These are phyloP conservation scores for Carallia brachiata DNA, from an alignment of 345 rosid species.

Conservation along the genomic window DNA sequence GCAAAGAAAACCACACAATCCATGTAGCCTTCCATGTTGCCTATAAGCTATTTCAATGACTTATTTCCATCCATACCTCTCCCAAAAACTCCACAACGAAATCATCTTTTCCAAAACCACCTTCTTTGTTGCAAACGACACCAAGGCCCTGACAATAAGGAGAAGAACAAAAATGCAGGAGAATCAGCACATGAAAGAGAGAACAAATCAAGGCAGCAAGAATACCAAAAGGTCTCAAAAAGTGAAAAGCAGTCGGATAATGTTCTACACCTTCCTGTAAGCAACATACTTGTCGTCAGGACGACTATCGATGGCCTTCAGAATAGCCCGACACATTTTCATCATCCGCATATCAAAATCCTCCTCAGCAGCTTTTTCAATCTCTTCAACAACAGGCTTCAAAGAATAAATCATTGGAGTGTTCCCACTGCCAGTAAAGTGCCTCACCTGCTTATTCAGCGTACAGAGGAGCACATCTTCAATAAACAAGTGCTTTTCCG, in stretches of 20 bases:
- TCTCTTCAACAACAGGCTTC: slow-evolving; percentile 81
- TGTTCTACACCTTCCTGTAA: slow-evolving; percentile 74
- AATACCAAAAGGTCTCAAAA: not conserved
- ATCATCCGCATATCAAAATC: slow-evolving; percentile 61
- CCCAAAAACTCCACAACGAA: slow-evolving; percentile 99
- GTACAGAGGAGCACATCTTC: slow-evolving; percentile 85
- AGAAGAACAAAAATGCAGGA: slow-evolving; percentile 13
- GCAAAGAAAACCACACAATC: too few relatives aligned
- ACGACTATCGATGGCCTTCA: slow-evolving; percentile 84
- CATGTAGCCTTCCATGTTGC: too few relatives aligned
- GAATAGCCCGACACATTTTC: slow-evolving; percentile 72
- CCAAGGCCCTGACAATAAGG: slow-evolving; percentile 76
- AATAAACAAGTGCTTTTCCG: slow-evolving; percentile 75
- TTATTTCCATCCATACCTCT: slow-evolving; percentile 64
- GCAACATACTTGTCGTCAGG: slow-evolving; percentile 94
- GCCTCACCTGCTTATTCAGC: slow-evolving; percentile 80
- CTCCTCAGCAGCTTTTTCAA: slow-evolving; percentile 62
- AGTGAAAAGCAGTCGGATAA: not conserved
- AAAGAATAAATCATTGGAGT: slow-evolving; percentile 88
- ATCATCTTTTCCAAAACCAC: slow-evolving; percentile 92
- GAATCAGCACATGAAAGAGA: slow-evolving; percentile 16
- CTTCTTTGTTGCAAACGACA: slow-evolving; percentile 93
- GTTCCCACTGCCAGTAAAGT: slow-evolving; percentile 81
- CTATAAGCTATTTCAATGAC: not conserved
- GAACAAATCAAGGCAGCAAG: slow-evolving; percentile 1